Evolutionary conservation across 208 protist genomes (phyloP).

Genomic region (Trypanosoma lewisi): DNA sequence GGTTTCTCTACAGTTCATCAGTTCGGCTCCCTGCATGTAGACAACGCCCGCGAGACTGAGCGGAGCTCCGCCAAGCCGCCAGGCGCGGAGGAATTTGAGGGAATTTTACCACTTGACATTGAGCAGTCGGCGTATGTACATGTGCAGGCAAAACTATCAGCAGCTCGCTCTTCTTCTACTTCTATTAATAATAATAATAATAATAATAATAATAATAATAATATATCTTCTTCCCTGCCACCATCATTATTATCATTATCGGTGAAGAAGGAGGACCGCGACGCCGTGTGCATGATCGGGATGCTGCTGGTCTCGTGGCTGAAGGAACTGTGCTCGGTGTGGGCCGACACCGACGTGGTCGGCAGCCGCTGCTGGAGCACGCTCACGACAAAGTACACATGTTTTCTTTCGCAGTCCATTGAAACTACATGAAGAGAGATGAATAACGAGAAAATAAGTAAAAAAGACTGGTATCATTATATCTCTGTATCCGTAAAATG

Average conservation of each 20-base stretch:
- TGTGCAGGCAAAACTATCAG: slow-evolving; percentile 19
- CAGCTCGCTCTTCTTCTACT: background rate
- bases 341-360: slow-evolving; percentile 25
- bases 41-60: slow-evolving; percentile 14
- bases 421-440: slow-evolving; percentile 27
- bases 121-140: slow-evolving; percentile 27
- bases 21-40: slow-evolving; percentile 21
- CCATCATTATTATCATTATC: too few relatives aligned
- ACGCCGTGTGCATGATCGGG: slow-evolving; percentile 34
- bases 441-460: too few relatives aligned
- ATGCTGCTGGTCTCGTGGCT: slow-evolving; percentile 34
- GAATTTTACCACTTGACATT: slow-evolving; percentile 24
- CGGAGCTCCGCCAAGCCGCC: slow-evolving; percentile 20
- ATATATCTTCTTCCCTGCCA: background rate
- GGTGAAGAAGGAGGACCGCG: slow-evolving; percentile 22
- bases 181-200: background rate
- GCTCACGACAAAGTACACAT: slow-evolving; percentile 25
- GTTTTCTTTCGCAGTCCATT: slow-evolving; percentile 25
- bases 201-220: background rate
- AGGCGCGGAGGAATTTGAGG: slow-evolving; percentile 22
- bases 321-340: slow-evolving; percentile 25
- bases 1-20: slow-evolving; percentile 23
- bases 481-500: background rate
- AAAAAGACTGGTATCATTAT: background rate
- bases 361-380: slow-evolving; percentile 27